Evolutionary conservation across 768 basidiomycete species (phyloP).

Genomic region (Tricholoma flavovirens): DNA sequence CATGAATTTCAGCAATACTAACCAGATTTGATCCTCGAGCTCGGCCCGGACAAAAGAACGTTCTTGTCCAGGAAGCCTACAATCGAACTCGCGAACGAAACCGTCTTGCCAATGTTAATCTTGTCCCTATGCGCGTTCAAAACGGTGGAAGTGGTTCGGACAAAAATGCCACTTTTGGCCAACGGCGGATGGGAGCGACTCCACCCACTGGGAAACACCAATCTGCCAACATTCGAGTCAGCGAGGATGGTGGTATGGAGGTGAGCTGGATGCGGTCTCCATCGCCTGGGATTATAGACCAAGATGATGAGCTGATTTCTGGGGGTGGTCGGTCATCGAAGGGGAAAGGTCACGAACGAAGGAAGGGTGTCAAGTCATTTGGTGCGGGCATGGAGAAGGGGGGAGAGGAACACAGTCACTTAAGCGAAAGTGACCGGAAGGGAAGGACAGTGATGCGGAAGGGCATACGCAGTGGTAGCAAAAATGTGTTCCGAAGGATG

Average conservation of each 20-base stretch:
- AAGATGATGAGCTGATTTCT: constrained; percentile 22
- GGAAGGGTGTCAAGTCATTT: constrained; percentile 71
- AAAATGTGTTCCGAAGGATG: constrained; percentile 65
- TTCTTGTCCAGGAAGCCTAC: constrained; percentile 41
- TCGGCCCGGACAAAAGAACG: constrained; percentile 44
- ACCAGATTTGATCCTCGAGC: constrained; percentile 45
- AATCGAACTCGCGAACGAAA: constrained; percentile 36
- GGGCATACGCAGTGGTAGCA: constrained; percentile 84
- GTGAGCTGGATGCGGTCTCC: constrained; percentile 75
- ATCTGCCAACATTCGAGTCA: constrained; percentile 17
- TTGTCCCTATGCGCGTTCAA: constrained; percentile 59
- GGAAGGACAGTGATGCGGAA: constrained; percentile 79
- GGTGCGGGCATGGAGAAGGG: constrained; percentile 90
- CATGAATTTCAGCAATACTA: constrained; percentile 32
- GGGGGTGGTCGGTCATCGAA: constrained; percentile 20
- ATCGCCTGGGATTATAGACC: constrained; percentile 30
- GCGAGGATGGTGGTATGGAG: constrained; percentile 68
- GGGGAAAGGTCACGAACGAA: constrained; percentile 28
- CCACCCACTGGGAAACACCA: constrained; percentile 11
- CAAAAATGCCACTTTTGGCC: constrained; percentile 63
- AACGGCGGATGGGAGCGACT: constrained; percentile 42
- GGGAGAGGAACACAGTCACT: constrained; percentile 39
- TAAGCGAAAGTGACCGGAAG: constrained; percentile 61
- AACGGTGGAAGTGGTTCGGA: constrained; percentile 28
- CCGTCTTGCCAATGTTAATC: constrained; percentile 48